Percentiles rank a stretch among this genome's conserved stretches.
phyloP scores from a whole-genome alignment of 139 green algal species.

The Edaphochlamys debaryana region DNA sequence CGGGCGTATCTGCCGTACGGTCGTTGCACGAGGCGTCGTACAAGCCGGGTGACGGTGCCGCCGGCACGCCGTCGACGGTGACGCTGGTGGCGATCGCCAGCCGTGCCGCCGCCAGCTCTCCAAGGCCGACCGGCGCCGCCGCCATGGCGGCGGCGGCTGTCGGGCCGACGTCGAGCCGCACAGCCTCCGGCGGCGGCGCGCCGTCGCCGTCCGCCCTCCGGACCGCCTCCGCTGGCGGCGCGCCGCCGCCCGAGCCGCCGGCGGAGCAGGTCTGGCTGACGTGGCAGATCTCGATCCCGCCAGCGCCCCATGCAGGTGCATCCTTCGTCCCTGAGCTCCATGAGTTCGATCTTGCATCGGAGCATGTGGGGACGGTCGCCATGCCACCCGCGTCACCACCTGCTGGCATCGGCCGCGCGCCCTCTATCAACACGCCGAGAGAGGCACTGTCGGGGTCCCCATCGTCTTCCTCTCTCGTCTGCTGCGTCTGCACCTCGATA shows the following conservation, averaged over 20 bases:
- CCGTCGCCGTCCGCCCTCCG: no score
- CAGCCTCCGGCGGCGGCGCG: no score
- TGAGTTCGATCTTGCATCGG: not conserved
- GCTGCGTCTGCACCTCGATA: slow-evolving; percentile 26
- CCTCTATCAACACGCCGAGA: no score
- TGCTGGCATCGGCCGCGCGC: no score
- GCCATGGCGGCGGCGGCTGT: no score
- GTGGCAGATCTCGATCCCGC: not conserved
- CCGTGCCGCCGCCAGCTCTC: no score
- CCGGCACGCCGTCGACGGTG: not conserved
- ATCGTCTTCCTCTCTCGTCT: not conserved
- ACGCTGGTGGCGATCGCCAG: not conserved
- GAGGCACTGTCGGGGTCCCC: no score
- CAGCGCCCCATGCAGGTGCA: no score
- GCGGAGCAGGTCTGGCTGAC: slow-evolving; percentile 16
- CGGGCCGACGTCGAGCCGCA: no score
- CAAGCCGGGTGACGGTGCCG: not conserved
- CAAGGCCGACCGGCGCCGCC: no score
- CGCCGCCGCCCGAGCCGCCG: not conserved
- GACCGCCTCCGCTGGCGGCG: not conserved
- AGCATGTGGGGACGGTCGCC: not conserved
- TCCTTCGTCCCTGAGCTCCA: no score
- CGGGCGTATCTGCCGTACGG: slow-evolving; percentile 1
- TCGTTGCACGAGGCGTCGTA: slow-evolving; percentile 25
- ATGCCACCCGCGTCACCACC: no score